Evolutionary conservation across 2,329 filamentous ascomycete genomes (phyloP), one percentile per base, ranked within the genome.

Genomic region (Hypoxylon sp.): DNA sequence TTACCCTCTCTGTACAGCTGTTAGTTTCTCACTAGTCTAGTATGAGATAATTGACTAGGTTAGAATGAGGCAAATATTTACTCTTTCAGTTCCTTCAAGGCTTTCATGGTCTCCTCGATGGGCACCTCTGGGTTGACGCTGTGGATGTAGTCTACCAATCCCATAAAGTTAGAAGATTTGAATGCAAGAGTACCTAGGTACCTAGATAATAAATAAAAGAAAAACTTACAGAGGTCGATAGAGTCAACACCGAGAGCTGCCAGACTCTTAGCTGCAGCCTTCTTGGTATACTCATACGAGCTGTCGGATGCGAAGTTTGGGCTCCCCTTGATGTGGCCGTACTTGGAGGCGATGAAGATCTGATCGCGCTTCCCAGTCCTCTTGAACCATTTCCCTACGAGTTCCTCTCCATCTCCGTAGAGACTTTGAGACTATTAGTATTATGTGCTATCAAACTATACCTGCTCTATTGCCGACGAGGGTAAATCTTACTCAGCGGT

Each of bases 261-360:
- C 43, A 86, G 73, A 36, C 79, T 82, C 60, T 76, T 76, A 6
- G 80, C 79, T 45, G 82, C 82, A 1, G 81, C 78, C 21, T 76
- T 63, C 30, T 80, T 79, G 50, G 76, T 77, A 69, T 85, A 84
- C 50, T 81, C 82, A 0, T 79, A 77, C 3, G 76, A 79, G 30
- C 76, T 80, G 60, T 81, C 73, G 14, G 80, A 45, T 25, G 58
- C 69, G 10, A 69, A 67, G 7, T 58, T 63, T 25, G 56, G 41
- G 63, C 69, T 65, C 0, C 69, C 72, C 46, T 73, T 73, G 30
- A 74, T 71, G 52, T 76, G 77, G 64, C 78, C 84, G 65, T 86
- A 87, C 65, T 87, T 87, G 11, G 84, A 85, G 0, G 83, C 83
- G 0, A 88, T 77, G 72, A 87, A 86, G 66, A 87, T 82, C 49